Conservation (phyloP, 108 stramenopile species). For the Cyclotella cryptica region DNA sequence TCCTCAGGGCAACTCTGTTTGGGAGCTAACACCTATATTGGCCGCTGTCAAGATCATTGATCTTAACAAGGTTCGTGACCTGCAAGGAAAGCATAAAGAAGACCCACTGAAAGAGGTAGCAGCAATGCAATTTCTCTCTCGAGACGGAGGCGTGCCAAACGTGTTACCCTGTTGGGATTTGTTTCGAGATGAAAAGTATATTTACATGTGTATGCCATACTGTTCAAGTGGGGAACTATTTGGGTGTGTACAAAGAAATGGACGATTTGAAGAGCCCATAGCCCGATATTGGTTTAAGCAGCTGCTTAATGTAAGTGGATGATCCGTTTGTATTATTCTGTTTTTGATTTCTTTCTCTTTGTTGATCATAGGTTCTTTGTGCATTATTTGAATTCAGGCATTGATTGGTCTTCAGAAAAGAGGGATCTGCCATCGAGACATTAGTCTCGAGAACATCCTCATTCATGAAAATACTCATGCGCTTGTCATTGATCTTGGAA, state of each 20-base stretch:
- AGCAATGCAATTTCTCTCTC: slow-evolving; percentile 70
- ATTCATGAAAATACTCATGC: slow-evolving; percentile 63
- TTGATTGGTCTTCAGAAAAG: slow-evolving; percentile 70
- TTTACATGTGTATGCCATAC: slow-evolving; percentile 85
- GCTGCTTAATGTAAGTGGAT: slow-evolving; percentile 66
- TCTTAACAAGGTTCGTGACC: slow-evolving; percentile 63
- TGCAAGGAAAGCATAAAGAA: slow-evolving; percentile 58
- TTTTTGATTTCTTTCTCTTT: neutral
- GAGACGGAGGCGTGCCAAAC: slow-evolving; percentile 58
- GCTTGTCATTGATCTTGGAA: slow-evolving; percentile 91
- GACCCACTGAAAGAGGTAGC: slow-evolving; percentile 91
- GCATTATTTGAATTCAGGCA: slow-evolving; percentile 48
- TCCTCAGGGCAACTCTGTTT: slow-evolving; percentile 31
- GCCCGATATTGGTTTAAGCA: slow-evolving; percentile 87
- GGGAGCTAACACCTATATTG: slow-evolving; percentile 76
- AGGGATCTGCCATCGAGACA: slow-evolving; percentile 87
- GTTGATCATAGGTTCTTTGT: neutral
- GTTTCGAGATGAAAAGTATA: slow-evolving; percentile 73
- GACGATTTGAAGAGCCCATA: slow-evolving; percentile 76
- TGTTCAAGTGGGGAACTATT: slow-evolving; percentile 87
- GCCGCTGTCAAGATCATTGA: slow-evolving; percentile 84
- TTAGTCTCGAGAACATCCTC: slow-evolving; percentile 78
- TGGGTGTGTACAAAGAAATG: slow-evolving; percentile 69
- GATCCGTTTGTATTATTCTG: neutral
- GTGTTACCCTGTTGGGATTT: slow-evolving; percentile 70